These are phyloP conservation scores for Ganoderma multipileum DNA, from an alignment of 1,284 basidiomycete species.

Conservation along the genomic window DNA sequence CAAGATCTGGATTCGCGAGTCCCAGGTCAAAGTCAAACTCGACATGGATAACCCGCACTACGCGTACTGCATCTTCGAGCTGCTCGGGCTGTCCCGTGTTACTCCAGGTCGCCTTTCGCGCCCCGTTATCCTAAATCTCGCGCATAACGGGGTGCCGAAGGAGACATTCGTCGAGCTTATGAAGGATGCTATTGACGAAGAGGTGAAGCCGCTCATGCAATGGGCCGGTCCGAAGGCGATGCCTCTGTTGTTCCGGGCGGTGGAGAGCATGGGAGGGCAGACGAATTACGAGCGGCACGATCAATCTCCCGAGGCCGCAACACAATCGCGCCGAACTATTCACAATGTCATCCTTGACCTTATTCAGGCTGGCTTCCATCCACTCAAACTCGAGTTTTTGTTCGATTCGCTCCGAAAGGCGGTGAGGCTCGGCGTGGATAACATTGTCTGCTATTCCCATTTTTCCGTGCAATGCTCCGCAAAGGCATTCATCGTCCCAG, in stretches of 20 bases:
- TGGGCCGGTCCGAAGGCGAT: constrained; percentile 58
- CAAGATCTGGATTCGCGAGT: constrained; percentile 72
- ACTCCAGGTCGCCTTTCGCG: constrained; percentile 50
- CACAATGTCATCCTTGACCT: constrained; percentile 59
- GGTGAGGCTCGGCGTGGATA: constrained; percentile 50
- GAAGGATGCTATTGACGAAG: constrained; percentile 53
- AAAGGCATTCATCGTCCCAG: constrained; percentile 68
- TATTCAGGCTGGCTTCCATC: constrained; percentile 68
- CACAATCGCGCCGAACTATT: constrained; percentile 43
- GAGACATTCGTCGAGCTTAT: constrained; percentile 55
- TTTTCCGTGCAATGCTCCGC: constrained; percentile 61
- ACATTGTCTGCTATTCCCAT: constrained; percentile 58
- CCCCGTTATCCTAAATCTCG: constrained; percentile 69
- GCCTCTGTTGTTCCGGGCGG: constrained; percentile 54
- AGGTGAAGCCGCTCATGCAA: constrained; percentile 54
- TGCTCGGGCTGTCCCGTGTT: constrained; percentile 47
- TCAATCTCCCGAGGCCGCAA: constrained; percentile 32
- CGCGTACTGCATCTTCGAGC: constrained; percentile 60
- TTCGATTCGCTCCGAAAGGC: constrained; percentile 55
- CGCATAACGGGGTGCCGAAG: constrained; percentile 59
- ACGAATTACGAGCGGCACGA: constrained; percentile 28
- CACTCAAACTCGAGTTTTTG: constrained; percentile 45
- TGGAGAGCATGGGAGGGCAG: constrained; percentile 52
- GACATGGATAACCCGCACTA: constrained; percentile 29
- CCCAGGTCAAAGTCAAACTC: constrained; percentile 69